Percentiles rank a stretch among this genome's conserved stretches.
phyloP scores from a whole-genome alignment of 805 yeast genomes.

The Metschnikowia corniflorae region DNA sequence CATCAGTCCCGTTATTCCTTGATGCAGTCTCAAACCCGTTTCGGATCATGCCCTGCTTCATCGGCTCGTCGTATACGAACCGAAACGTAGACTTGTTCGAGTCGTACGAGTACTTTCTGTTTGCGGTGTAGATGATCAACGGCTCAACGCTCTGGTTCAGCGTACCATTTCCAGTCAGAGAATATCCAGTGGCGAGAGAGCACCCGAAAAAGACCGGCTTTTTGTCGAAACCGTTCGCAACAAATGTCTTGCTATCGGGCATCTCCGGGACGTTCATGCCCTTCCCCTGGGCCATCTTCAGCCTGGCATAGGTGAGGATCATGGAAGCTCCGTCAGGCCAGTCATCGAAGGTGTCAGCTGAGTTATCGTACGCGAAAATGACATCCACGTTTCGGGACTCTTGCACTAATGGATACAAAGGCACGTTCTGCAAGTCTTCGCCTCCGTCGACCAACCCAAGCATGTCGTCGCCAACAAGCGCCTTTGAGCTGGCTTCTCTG shows the following conservation, averaged over 20 bases:
- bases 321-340: slow-evolving; percentile 59
- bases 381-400: slow-evolving; percentile 34
- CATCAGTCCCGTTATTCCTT: slow-evolving; percentile 56
- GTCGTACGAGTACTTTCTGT: slow-evolving; percentile 22
- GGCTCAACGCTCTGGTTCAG: slow-evolving; percentile 1
- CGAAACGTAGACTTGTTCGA: slow-evolving; percentile 24
- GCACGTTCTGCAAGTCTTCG: slow-evolving; percentile 45
- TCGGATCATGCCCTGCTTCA: slow-evolving; percentile 20
- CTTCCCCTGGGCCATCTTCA: slow-evolving; percentile 18
- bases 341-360: slow-evolving; percentile 46
- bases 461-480: slow-evolving; percentile 5
- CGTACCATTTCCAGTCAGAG: not conserved
- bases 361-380: slow-evolving; percentile 39
- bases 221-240: slow-evolving; percentile 11
- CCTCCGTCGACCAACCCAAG: slow-evolving; percentile 44
- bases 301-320: slow-evolving; percentile 29
- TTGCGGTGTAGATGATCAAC: slow-evolving; percentile 25
- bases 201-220: slow-evolving; percentile 25
- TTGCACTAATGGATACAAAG: slow-evolving; percentile 41
- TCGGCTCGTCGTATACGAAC: slow-evolving; percentile 19
- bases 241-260: slow-evolving; percentile 17
- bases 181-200: slow-evolving; percentile 11
- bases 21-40: slow-evolving; percentile 25
- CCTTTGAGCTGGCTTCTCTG: slow-evolving; percentile 12
- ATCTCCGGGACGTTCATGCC: slow-evolving; percentile 21